These are phyloP conservation scores for Corylus americana DNA, from an alignment of 306 rosid species.

Conservation along the genomic window DNA sequence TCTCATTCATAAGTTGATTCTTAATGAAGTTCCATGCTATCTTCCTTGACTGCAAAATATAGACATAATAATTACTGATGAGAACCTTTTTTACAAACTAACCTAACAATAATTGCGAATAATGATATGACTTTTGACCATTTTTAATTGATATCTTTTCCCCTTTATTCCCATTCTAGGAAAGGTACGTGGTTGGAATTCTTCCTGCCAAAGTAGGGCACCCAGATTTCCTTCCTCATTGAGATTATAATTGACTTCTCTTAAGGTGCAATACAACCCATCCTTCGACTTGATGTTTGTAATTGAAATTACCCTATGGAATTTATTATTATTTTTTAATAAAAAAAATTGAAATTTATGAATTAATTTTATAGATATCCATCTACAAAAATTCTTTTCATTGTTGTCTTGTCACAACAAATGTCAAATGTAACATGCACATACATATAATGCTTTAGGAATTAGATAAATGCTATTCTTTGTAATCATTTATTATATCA, in stretches of 20 bases:
- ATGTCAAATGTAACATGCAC: not conserved
- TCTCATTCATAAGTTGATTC: too few species aligned
- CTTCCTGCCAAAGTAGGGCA: too few species aligned
- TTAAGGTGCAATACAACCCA: not conserved
- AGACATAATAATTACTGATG: too few species aligned
- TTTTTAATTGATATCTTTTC: not conserved
- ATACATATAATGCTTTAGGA: too few species aligned
- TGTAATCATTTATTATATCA: too few species aligned
- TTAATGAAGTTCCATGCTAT: too few species aligned
- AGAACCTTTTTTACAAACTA: constrained; percentile 2
- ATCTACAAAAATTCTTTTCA: not conserved
- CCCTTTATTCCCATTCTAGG: constrained; percentile 1
- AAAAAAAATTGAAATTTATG: too few species aligned
- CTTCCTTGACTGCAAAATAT: not conserved
- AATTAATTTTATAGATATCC: not conserved
- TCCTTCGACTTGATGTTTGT: not conserved
- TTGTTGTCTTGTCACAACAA: not conserved
- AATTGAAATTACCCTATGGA: not conserved
- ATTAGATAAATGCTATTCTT: too few species aligned
- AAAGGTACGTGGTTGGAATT: not conserved
- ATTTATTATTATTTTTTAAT: too few species aligned
- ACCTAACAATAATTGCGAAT: constrained; percentile 22
- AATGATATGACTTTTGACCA: constrained; percentile 28
- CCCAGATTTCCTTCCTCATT: not conserved
- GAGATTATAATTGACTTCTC: not conserved